Conservation (phyloP, 345 rosid genomes). For the Gossypium ekmanianum region DNA sequence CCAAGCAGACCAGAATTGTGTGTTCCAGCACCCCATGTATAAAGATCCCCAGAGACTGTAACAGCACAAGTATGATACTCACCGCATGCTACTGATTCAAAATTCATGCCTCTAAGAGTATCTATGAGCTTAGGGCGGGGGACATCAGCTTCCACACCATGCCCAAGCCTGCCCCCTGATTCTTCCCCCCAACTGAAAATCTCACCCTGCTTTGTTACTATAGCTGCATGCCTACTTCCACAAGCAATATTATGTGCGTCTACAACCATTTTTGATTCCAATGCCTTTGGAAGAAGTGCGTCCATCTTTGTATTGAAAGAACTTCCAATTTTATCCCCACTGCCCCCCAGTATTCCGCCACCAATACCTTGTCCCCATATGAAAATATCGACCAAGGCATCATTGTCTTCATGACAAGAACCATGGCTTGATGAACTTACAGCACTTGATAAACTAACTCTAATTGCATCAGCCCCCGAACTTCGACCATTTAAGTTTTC, state of each 20-base stretch:
- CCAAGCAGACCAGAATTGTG: slow-evolving; percentile 65
- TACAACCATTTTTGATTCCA: slow-evolving; percentile 64
- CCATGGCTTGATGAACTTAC: slow-evolving; percentile 87
- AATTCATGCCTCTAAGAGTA: slow-evolving; percentile 51
- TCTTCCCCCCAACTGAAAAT: slow-evolving; percentile 93
- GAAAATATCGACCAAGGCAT: slow-evolving; percentile 82
- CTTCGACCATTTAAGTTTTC: slow-evolving; percentile 51
- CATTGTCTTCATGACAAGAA: slow-evolving; percentile 70
- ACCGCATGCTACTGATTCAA: slow-evolving; percentile 78
- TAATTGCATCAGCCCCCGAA: slow-evolving; percentile 52
- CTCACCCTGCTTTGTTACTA: slow-evolving; percentile 78
- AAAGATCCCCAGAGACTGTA: slow-evolving; percentile 74
- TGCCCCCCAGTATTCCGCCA: slow-evolving; percentile 55
- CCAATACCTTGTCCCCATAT: slow-evolving; percentile 84
- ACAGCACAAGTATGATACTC: slow-evolving; percentile 84
- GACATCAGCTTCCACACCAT: slow-evolving; percentile 55
- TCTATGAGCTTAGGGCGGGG: slow-evolving; percentile 62
- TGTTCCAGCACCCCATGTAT: slow-evolving; percentile 89
- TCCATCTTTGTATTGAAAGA: slow-evolving; percentile 37
- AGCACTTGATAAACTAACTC: slow-evolving; percentile 80
- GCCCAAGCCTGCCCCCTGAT: slow-evolving; percentile 85
- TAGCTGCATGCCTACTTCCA: slow-evolving; percentile 75
- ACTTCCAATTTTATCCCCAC: slow-evolving; percentile 31
- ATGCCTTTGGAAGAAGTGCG: slow-evolving; percentile 65
- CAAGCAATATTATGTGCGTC: slow-evolving; percentile 75